phyloP scores from a whole-genome alignment of 1,284 basidiomycete species.

The Marasmius fiardii region DNA sequence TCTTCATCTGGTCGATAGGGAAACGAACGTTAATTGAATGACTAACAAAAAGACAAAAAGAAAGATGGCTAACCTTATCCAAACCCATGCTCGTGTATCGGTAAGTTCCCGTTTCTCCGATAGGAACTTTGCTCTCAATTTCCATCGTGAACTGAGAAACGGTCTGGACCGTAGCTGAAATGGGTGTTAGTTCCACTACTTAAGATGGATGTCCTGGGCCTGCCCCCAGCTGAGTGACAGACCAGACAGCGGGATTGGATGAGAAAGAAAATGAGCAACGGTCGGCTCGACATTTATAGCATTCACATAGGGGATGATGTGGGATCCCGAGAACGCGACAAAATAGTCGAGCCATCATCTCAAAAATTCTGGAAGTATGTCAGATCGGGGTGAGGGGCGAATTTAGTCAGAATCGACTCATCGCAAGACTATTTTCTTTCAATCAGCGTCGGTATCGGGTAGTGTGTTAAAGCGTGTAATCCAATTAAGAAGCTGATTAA shows the following conservation, averaged over 20 bases:
- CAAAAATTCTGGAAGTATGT: conserved; percentile 47
- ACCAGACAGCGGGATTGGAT: conserved; percentile 1
- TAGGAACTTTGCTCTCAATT: not conserved
- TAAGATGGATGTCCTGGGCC: not conserved
- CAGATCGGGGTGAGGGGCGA: conserved; percentile 40
- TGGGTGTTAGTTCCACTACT: not conserved
- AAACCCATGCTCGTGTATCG: not conserved
- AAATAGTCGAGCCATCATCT: conserved; percentile 36
- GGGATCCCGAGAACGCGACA: conserved; percentile 35
- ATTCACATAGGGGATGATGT: conserved; percentile 27
- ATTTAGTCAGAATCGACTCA: conserved; percentile 41
- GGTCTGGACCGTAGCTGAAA: not conserved
- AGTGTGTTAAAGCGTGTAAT: conserved; percentile 26
- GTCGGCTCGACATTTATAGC: conserved; percentile 35
- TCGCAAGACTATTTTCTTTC: conserved; percentile 35
- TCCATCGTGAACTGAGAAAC: not conserved
- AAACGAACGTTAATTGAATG: not conserved
- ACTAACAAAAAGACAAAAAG: not conserved
- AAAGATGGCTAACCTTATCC: not conserved
- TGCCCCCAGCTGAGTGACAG: not conserved
- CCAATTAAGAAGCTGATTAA: conserved; percentile 38
- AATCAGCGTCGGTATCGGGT: conserved; percentile 25
- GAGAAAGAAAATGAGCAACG: not conserved
- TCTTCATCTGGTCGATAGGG: not conserved
- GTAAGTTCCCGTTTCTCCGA: not conserved